These are phyloP conservation scores for Jackrogersella multiformis DNA, from an alignment of 495 filamentous ascomycete genomes.

Conservation along the genomic window DNA sequence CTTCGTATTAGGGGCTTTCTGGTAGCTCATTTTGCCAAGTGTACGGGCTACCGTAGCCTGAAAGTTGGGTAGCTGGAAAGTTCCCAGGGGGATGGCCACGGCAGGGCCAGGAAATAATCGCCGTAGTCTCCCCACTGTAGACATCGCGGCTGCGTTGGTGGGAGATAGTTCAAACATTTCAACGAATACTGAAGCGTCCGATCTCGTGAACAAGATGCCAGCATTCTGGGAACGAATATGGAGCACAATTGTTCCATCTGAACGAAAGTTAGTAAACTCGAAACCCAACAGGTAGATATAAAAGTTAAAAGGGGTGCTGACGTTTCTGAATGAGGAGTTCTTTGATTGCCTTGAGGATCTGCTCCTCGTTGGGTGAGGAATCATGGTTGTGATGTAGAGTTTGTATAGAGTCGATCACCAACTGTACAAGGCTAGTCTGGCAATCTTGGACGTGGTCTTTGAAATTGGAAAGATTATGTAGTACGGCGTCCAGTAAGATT, in stretches of 20 bases:
- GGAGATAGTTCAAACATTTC: slow-evolving; percentile 68
- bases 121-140: slow-evolving; percentile 58
- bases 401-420: slow-evolving; percentile 36
- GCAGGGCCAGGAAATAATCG: slow-evolving; percentile 65
- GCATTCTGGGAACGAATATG: slow-evolving; percentile 69
- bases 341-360: slow-evolving; percentile 15
- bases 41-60: slow-evolving; percentile 51
- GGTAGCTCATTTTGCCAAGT: slow-evolving; percentile 56
- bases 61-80: slow-evolving; percentile 51
- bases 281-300: background rate
- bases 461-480: slow-evolving; percentile 44
- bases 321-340: background rate
- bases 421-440: slow-evolving; percentile 1
- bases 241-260: slow-evolving; percentile 47
- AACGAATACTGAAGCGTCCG: slow-evolving; percentile 49
- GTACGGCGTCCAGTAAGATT: slow-evolving; percentile 29
- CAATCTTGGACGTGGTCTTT: slow-evolving; percentile 15
- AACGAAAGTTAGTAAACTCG: slow-evolving; percentile 3
- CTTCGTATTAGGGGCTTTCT: slow-evolving; percentile 48
- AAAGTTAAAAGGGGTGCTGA: background rate
- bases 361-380: background rate
- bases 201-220: slow-evolving; percentile 59
- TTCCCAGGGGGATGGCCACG: slow-evolving; percentile 47
- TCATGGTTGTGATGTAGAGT: slow-evolving; percentile 24
- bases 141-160: slow-evolving; percentile 55